A percentile compares a stretch with the other conserved stretches of the same genome.
Evolutionary conservation across 495 filamentous ascomycete genomes (phyloP).

Genomic region (Stereocaulon alpinum): DNA sequence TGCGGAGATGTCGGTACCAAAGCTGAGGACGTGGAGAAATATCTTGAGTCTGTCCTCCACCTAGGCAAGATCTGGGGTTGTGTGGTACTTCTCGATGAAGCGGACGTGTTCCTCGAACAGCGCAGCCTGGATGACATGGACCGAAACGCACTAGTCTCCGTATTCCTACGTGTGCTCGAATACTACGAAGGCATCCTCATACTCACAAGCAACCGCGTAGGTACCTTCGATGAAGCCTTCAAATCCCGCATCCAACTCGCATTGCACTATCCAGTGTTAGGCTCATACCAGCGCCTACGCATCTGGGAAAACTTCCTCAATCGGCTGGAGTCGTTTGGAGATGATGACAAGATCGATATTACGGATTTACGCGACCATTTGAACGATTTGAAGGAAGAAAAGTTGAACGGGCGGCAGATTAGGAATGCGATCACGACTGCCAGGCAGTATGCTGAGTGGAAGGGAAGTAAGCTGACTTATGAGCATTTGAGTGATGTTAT

Average conservation of each 20-base stretch:
- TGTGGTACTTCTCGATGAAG: too few relatives aligned
- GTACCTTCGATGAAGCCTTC: constrained; percentile 39
- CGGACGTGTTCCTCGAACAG: too few relatives aligned
- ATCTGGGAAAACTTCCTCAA: constrained; percentile 12
- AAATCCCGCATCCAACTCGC: constrained; percentile 40
- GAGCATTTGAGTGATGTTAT: constrained; percentile 21
- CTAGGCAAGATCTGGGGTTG: constrained; percentile 16
- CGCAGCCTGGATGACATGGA: constrained; percentile 27
- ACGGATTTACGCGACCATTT: neutral
- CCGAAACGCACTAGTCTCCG: constrained; percentile 24
- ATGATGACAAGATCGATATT: neutral
- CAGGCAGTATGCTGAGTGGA: constrained; percentile 30
- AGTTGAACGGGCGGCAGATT: constrained; percentile 40
- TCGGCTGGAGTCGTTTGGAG: neutral
- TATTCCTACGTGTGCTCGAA: constrained; percentile 44
- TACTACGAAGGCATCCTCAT: constrained; percentile 48
- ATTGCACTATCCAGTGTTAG: constrained; percentile 9
- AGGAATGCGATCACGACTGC: constrained; percentile 37
- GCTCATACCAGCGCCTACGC: neutral
- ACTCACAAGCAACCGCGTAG: constrained; percentile 43
- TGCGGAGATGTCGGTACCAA: constrained; percentile 15
- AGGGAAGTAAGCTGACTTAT: constrained; percentile 21
- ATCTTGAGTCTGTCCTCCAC: constrained; percentile 10
- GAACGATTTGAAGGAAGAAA: neutral
- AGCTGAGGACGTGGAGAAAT: constrained; percentile 14